Base-by-base conservation (phyloP, 2,329 filamentous ascomycete genomes). In the Chrysoporthe austroafricana region DNA sequence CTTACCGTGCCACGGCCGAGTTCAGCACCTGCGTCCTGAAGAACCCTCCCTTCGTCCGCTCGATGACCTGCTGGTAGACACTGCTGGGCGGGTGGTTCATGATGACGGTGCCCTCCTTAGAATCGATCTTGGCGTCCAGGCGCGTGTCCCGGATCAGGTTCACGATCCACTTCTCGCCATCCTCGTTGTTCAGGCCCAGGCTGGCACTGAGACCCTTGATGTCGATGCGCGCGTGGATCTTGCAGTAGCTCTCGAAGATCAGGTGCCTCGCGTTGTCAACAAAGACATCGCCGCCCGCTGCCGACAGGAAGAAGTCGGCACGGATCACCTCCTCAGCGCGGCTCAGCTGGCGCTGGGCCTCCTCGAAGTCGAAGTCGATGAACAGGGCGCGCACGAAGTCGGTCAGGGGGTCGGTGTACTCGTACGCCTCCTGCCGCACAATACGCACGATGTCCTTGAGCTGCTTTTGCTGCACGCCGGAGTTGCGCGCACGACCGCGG, bases 121-220 rank as follows among this genome's bases (percentile, higher is more conserved):
- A 97, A 83, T 99, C 96, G 78, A 98, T 98, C 89, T 99, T 99
- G 76, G 96, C 96, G 78, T 99, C 96, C 71, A 99, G 92, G 71
- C 94, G 89, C 34, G 96, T 99, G 82, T 99, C 96, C 72, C 96
- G 91, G 82, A 99, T 99, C 72, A 99, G 87, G 85, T 99, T 99
- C 75, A 99, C 96, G 77, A 99, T 99, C 96, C 96, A 99, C 86
- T 99, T 99, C 89, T 99, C 96, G 76, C 96, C 96, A 77, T 98
- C 96, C 77, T 97, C 93, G 75, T 94, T 90, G 78, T 91, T 93
- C 72, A 99, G 86, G 72, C 95, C 96, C 69, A 99, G 89, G 79
- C 96, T 92, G 71, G 90, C 91, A 72, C 94, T 97, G 69, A 99
- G 88, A 75, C 98, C 96, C 87, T 94, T 94, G 80, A 99, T 98